phyloP scores from a whole-genome alignment of 1,284 basidiomycete species.

The Heliocybe sulcata region DNA sequence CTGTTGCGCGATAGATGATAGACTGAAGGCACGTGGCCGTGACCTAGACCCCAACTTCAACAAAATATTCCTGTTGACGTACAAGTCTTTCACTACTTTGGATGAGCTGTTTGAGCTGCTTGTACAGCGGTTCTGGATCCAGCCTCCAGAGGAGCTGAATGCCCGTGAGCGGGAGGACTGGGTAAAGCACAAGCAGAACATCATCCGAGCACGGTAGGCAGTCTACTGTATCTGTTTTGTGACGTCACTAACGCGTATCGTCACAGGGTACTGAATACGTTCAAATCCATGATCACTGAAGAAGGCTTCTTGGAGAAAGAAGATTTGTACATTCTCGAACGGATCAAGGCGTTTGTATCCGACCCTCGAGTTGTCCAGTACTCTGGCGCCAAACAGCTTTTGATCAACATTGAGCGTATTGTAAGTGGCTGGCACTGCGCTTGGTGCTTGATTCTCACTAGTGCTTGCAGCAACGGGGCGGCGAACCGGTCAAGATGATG shows the following conservation, averaged over 20 bases:
- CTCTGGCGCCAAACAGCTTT: conserved; percentile 67
- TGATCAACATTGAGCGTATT: conserved; percentile 67
- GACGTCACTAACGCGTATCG: conserved; percentile 5
- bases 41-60: conserved; percentile 73
- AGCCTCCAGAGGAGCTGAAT: conserved; percentile 66
- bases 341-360: conserved; percentile 72
- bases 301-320: conserved; percentile 79
- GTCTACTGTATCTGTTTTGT: background rate
- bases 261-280: conserved; percentile 71
- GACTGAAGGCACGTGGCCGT: background rate
- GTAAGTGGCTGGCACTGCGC: conserved; percentile 36
- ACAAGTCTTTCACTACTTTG: conserved; percentile 89
- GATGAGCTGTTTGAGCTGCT: conserved; percentile 86
- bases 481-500: conserved; percentile 46
- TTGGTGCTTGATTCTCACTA: conserved; percentile 7
- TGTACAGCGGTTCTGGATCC: conserved; percentile 76
- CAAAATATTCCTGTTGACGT: conserved; percentile 94
- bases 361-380: conserved; percentile 58
- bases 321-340: conserved; percentile 69
- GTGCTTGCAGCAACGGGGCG: conserved; percentile 43
- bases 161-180: conserved; percentile 72
- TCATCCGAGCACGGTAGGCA: conserved; percentile 80
- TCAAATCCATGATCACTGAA: conserved; percentile 77
- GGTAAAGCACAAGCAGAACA: conserved; percentile 84
- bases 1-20: no score